Base-by-base conservation (phyloP, 106 monocot genomes). In the Dendrobium officinale region DNA sequence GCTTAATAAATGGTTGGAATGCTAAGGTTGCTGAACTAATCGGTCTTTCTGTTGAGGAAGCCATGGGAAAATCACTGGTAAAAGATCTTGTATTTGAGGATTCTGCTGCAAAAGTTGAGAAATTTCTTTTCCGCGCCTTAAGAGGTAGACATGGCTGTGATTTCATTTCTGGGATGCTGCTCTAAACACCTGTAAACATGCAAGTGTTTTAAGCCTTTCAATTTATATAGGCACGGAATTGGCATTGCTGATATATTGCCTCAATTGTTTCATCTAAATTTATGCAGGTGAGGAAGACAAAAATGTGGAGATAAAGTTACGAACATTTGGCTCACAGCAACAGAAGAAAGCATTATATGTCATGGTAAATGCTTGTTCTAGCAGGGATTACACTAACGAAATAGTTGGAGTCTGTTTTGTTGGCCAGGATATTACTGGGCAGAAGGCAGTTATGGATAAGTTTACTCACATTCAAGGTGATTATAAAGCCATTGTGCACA, bases 391-490 rank as follows among this genome's bases (percentile, higher is more conserved):
- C 87, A 90, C 77, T 17, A 82, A 85, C 76, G 89, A 86, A 45
- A 91, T 97, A 44, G 93, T 97, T 41, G 96, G 96, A 43, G 94
- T 90, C n/a, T 94, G 96, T 75, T 97, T 97, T 76, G 77, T 97
- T 67, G 96, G 92, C 42, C 96, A 97, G 85, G 96, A 97, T 86
- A 84, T 97, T 20, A 97, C 96, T 59, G 90, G 86, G 58, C 96
- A 97, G 79, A 97, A 92, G 75, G 84, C 92, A 78, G 90, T 94
- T 19, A 94, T 94, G 94, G 92, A 97, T 88, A 97, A 97, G 81
- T 97, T 97, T 75, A 81, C 94, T 67, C 85, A 92, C 68, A 97
- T 97, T 75, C 96, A 94, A 92, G 92, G 94, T 55, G 96, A 97
- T 75, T 97, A 97, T 73, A 97, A 94, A 73, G 89, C 94, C 45